Percentiles rank a stretch among this genome's conserved stretches.
These are phyloP conservation scores for Aspergillus felis DNA, from an alignment of 2,329 filamentous ascomycete genomes.

Conservation along the genomic window DNA sequence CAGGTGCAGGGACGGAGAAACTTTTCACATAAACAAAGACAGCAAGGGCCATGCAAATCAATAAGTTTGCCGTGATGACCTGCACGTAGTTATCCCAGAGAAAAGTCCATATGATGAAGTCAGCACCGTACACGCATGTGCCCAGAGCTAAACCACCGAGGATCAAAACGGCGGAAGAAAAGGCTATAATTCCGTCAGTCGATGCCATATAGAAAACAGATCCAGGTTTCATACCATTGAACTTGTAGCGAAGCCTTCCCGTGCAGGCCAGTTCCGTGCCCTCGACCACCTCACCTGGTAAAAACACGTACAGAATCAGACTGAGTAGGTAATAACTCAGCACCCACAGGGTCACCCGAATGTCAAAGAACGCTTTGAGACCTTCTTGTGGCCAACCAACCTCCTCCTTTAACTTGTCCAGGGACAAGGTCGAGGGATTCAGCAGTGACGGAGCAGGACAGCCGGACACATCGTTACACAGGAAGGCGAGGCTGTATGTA, in stretches of 20 bases:
- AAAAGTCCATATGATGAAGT: constrained; percentile 87
- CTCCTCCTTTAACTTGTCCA: constrained; percentile 71
- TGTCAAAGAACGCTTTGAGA: constrained; percentile 65
- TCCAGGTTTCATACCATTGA: constrained; percentile 58
- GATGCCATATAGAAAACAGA: constrained; percentile 6
- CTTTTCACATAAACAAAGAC: constrained; percentile 77
- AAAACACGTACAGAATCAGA: constrained; percentile 68
- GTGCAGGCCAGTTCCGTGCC: constrained; percentile 68
- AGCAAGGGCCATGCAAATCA: constrained; percentile 70
- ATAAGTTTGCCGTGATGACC: constrained; percentile 75
- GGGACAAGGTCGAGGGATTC: constrained; percentile 64
- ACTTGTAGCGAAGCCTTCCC: constrained; percentile 73
- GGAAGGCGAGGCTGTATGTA: constrained; percentile 74
- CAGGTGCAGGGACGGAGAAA: constrained; percentile 65
- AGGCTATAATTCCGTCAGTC: constrained; percentile 50
- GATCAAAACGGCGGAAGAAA: constrained; percentile 68
- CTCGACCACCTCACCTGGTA: constrained; percentile 69
- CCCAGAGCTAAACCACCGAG: constrained; percentile 67
- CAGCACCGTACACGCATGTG: constrained; percentile 69
- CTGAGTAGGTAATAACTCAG: constrained; percentile 75
- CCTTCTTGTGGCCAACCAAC: constrained; percentile 76
- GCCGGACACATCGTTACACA: constrained; percentile 88
- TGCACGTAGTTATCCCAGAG: constrained; percentile 88
- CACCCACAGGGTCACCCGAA: constrained; percentile 63
- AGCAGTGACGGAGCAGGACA: constrained; percentile 83